phyloP scores from a whole-genome alignment of 148 eudicot genomes.

The Cornus kousa region DNA sequence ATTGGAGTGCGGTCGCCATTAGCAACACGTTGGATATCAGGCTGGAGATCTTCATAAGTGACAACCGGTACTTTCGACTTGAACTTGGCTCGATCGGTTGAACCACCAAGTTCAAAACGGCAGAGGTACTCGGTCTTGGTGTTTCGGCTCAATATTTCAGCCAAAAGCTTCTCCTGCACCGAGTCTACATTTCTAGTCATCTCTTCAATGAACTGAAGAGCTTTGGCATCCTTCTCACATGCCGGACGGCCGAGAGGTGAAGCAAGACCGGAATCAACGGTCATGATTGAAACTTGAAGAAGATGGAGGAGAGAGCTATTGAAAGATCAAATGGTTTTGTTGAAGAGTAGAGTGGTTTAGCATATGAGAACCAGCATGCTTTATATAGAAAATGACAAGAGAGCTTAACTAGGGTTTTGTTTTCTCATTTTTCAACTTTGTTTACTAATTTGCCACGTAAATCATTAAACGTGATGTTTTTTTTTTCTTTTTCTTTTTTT shows the following conservation, averaged over 20 bases:
- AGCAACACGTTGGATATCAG: constrained; percentile 59
- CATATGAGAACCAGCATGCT: constrained; percentile 4
- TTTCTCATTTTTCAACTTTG: no score
- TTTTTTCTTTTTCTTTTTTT: no score
- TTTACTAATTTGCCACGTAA: not conserved
- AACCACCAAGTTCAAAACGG: constrained; percentile 25
- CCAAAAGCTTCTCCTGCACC: constrained; percentile 55
- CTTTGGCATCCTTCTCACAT: constrained; percentile 35
- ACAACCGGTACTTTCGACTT: constrained; percentile 48
- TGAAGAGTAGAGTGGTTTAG: not conserved
- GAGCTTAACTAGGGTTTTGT: no score
- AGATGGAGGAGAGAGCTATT: no score
- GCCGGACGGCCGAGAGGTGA: constrained; percentile 27
- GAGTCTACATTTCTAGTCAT: constrained; percentile 40
- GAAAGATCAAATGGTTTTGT: not conserved
- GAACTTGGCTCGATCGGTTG: constrained; percentile 36
- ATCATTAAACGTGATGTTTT: not conserved
- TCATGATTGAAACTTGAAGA: constrained; percentile 14
- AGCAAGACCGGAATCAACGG: constrained; percentile 13
- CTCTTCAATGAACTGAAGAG: constrained; percentile 53
- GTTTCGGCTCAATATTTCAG: constrained; percentile 54
- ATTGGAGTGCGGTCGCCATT: constrained; percentile 69
- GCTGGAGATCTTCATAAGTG: constrained; percentile 54
- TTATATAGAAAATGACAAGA: constrained; percentile 26
- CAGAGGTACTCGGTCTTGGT: constrained; percentile 52